Conservation (phyloP, 768 basidiomycete genomes). For the Agrocybe pediades region DNA sequence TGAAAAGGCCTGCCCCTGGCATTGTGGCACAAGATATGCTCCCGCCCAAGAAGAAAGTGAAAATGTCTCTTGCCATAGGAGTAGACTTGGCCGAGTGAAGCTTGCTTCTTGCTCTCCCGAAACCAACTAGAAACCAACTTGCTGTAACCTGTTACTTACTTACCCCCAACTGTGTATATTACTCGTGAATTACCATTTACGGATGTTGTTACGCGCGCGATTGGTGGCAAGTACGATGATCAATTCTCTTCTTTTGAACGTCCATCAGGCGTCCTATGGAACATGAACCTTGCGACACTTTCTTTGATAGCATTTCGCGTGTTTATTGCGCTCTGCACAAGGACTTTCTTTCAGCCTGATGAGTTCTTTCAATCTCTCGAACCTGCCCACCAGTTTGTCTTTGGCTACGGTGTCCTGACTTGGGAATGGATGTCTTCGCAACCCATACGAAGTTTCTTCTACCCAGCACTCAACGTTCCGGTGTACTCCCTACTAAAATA, state of each 20-base stretch:
- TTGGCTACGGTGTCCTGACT: slow-evolving; percentile 88
- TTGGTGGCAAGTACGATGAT: not conserved
- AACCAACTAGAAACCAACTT: too few species aligned
- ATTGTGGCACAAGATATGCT: slow-evolving; percentile 23
- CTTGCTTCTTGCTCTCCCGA: not conserved
- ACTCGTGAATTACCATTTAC: too few species aligned
- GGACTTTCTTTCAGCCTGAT: slow-evolving; percentile 95
- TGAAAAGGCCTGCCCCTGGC: slow-evolving; percentile 17
- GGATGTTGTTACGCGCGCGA: too few species aligned
- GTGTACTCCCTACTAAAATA: slow-evolving; percentile 71
- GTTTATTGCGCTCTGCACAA: slow-evolving; percentile 65
- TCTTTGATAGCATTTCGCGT: slow-evolving; percentile 55
- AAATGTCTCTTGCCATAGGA: slow-evolving; percentile 68
- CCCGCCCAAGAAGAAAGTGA: slow-evolving; percentile 60
- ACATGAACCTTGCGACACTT: slow-evolving; percentile 11
- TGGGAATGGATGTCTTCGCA: slow-evolving; percentile 88
- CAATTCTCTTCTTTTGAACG: too few species aligned
- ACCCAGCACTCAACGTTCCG: slow-evolving; percentile 81
- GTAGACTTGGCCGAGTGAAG: slow-evolving; percentile 74
- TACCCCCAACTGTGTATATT: too few species aligned
- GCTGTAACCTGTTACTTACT: too few species aligned
- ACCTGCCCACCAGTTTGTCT: slow-evolving; percentile 85
- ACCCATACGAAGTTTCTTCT: slow-evolving; percentile 80
- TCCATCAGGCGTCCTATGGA: too few species aligned
- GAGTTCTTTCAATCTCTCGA: slow-evolving; percentile 96